A percentile compares a stretch with the other conserved stretches of the same genome.
Conservation (phyloP, 2,329 filamentous ascomycete species). For the Sphaceloma murrayae region DNA sequence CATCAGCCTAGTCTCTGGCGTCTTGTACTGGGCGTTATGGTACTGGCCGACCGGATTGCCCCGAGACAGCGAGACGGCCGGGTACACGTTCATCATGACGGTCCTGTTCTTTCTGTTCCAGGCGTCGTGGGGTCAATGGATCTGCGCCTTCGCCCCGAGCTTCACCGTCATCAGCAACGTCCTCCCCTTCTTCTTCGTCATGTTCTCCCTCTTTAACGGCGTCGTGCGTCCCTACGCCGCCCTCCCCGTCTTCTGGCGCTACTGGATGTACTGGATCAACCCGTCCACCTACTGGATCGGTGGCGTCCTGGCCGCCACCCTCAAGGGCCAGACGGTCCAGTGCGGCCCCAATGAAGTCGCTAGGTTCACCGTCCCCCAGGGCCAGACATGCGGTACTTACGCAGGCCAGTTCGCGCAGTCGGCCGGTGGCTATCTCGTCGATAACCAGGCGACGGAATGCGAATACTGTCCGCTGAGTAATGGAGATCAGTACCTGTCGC, state of each 20-base stretch:
- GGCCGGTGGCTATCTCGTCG: conserved; percentile 51
- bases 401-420: conserved; percentile 31
- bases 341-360: conserved; percentile 36
- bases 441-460: conserved; percentile 53
- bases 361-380: conserved; percentile 29
- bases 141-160: conserved; percentile 68
- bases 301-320: conserved; percentile 56
- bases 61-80: conserved; percentile 52
- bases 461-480: conserved; percentile 58
- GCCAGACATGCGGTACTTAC: conserved; percentile 33
- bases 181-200: conserved; percentile 72
- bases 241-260: conserved; percentile 61
- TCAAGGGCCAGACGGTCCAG: conserved; percentile 43
- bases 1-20: conserved; percentile 51
- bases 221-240: conserved; percentile 58
- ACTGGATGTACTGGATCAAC: conserved; percentile 62
- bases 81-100: conserved; percentile 70
- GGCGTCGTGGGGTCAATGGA: conserved; percentile 71
- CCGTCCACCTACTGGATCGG: conserved; percentile 64
- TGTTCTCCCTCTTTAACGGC: conserved; percentile 68
- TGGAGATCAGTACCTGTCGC: conserved; percentile 58
- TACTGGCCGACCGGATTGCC: conserved; percentile 68
- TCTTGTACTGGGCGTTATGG: conserved; percentile 66
- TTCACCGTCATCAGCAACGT: conserved; percentile 71
- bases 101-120: conserved; percentile 70